Percentiles rank a stretch among this genome's conserved stretches.
Evolutionary conservation across 495 filamentous ascomycete genomes (phyloP).

Genomic region (Podospora fimiseda): DNA sequence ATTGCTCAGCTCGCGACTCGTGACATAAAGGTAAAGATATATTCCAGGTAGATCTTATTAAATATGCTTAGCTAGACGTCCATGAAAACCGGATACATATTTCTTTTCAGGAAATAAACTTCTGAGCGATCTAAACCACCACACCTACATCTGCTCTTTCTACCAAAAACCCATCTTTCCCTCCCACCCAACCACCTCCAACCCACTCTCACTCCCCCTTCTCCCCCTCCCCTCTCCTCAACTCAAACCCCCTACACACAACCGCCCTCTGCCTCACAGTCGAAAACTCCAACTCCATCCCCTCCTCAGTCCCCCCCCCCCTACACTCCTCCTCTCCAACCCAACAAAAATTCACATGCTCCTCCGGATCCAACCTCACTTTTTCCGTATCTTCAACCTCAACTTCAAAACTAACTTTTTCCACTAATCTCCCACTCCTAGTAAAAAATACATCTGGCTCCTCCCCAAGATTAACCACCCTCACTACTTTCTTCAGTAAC

Average conservation of each 20-base stretch:
- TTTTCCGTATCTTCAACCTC: conserved; percentile 24
- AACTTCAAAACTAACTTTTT: conserved; percentile 33
- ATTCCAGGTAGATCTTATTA: too few relatives aligned
- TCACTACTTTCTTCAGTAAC: conserved; percentile 27
- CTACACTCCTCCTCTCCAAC: conserved; percentile 38
- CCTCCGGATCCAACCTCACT: conserved; percentile 29
- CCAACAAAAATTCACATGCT: conserved; percentile 40
- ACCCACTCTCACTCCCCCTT: not conserved
- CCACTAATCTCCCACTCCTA: conserved; percentile 26
- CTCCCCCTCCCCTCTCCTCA: conserved; percentile 13
- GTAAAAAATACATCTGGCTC: conserved; percentile 31
- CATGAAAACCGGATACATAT: too few relatives aligned
- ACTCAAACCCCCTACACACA: conserved; percentile 27
- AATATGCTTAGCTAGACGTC: too few relatives aligned
- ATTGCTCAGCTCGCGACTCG: too few relatives aligned
- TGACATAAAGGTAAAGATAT: too few relatives aligned
- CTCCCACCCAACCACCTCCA: not conserved
- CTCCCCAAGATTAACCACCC: too few relatives aligned
- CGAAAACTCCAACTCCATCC: conserved; percentile 31
- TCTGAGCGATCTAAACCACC: too few relatives aligned
- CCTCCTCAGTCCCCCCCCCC: conserved; percentile 16
- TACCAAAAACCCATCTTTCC: too few relatives aligned
- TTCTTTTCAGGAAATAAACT: too few relatives aligned
- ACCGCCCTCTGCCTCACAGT: conserved; percentile 17
- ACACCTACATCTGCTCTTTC: too few relatives aligned